phyloP scores from a whole-genome alignment of 768 basidiomycete species.

The Leccinum disarticulatum region DNA sequence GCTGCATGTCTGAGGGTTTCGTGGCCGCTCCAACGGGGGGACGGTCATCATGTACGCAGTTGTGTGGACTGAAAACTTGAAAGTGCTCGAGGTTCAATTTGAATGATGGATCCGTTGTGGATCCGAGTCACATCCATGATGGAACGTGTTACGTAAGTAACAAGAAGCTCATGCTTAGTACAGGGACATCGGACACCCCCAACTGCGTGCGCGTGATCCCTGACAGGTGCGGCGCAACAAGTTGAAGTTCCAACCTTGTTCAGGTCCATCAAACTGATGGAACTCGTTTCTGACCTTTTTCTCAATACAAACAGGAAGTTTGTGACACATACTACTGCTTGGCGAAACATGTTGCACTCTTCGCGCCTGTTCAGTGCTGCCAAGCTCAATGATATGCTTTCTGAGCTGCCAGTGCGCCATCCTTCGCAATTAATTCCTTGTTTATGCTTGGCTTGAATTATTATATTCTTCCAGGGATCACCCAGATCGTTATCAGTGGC shows the following conservation, averaged over 20 bases:
- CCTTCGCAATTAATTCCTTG: not conserved
- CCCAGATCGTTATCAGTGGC: not conserved
- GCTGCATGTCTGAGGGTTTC: conserved; percentile 44
- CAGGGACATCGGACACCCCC: not conserved
- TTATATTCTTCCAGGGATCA: not conserved
- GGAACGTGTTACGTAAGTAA: too few relatives aligned
- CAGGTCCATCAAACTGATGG: too few relatives aligned
- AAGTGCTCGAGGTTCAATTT: too few relatives aligned
- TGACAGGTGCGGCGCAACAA: too few relatives aligned
- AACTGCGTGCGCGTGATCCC: not conserved
- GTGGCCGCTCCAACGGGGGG: conserved; percentile 3
- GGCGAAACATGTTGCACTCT: not conserved
- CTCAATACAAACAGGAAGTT: too few relatives aligned
- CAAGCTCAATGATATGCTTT: not conserved
- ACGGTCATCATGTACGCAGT: not conserved
- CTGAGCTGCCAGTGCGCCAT: too few relatives aligned
- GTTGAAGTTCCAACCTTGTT: too few relatives aligned
- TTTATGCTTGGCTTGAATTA: not conserved
- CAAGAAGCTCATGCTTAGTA: too few relatives aligned
- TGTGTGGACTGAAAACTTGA: not conserved
- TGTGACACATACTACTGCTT: not conserved
- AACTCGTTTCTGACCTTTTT: too few relatives aligned
- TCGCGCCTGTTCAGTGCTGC: not conserved
- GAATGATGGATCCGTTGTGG: not conserved
- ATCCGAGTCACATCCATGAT: too few relatives aligned